Base-by-base conservation (phyloP, 495 filamentous ascomycete genomes). In the Aspergillus asperescens region DNA sequence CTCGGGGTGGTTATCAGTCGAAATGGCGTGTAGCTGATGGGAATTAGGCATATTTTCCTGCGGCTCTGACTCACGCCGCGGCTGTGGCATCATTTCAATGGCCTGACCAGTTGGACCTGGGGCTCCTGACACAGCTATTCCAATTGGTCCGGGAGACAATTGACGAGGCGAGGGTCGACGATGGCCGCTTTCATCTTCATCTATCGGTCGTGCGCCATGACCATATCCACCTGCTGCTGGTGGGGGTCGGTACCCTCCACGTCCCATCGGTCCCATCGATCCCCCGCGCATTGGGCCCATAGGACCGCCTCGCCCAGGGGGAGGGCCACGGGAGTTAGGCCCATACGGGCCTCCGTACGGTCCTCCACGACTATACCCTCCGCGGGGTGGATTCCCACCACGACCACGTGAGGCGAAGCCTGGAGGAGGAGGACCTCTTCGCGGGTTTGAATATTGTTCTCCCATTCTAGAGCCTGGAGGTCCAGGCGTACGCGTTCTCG, bases 81-180 rank as follows among this genome's bases (percentile, higher is more conserved):
- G 15, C 45, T 56, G 76, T 59, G 56, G 87, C 74, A 72, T 84
- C 89, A 95, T 92, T 63, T 92, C 90, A 42, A 90, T 78, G 0
- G 88, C 88, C 59, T 89, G 86, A n/a, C 85, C 86, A 18, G 85
- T 74, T 13, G 69, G 63, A 12, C 65, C 63, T 37, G 73, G 62
- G 22, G 82, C 76, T 4, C 63, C 50, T 13, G 68, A 67, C 10
- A 80, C 54, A 7, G 84, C 82, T 57, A 86, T 67, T 24, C 69
- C 71, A 44, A 72, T 70, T 5, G 85, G 85, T 6, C 83, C 83
- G 5, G 84, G 83, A 15, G 84, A 83, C 48, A 64, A 66, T 28
- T 66, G 62, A 20, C 65, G 68, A 16, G 73, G 64, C 18, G 69
- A 66, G 19, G 57, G 52, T 18, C 60, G 61, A 10, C 66, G 63